A percentile compares a stretch with the other conserved stretches of the same genome.
Conservation (phyloP, 345 rosid genomes). For the Sisymbrium altissimum region DNA sequence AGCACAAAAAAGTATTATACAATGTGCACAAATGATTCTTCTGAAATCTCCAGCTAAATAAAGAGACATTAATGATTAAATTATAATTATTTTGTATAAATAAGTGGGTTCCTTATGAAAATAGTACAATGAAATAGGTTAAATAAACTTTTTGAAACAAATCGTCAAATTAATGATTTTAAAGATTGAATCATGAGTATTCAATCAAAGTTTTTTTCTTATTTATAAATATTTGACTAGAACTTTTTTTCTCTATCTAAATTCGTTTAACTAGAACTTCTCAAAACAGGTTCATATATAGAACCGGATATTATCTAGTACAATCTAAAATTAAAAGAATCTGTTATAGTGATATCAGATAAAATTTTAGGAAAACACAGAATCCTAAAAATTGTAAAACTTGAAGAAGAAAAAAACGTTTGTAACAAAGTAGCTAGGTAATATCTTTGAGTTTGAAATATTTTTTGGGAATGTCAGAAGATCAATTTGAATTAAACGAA, state of each 20-base stretch:
- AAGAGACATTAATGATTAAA: not conserved
- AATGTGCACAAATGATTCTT: not conserved
- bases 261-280: not conserved
- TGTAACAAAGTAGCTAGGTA: constrained; percentile 15
- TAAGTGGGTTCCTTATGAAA: not conserved
- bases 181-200: not conserved
- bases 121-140: not conserved
- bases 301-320: not conserved
- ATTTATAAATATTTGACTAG: not conserved
- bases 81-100: not conserved
- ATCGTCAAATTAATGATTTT: not conserved
- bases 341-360: not conserved
- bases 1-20: not conserved
- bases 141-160: not conserved
- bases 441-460: too few species aligned
- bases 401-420: not conserved
- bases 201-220: not conserved
- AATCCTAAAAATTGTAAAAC: not conserved
- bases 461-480: too few species aligned
- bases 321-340: not conserved
- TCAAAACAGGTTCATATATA: not conserved
- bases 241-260: too few species aligned
- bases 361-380: not conserved
- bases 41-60: not conserved
- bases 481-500: too few species aligned